These are phyloP conservation scores for Gastrodia elata DNA, from an alignment of 106 monocot genomes.

Conservation along the genomic window DNA sequence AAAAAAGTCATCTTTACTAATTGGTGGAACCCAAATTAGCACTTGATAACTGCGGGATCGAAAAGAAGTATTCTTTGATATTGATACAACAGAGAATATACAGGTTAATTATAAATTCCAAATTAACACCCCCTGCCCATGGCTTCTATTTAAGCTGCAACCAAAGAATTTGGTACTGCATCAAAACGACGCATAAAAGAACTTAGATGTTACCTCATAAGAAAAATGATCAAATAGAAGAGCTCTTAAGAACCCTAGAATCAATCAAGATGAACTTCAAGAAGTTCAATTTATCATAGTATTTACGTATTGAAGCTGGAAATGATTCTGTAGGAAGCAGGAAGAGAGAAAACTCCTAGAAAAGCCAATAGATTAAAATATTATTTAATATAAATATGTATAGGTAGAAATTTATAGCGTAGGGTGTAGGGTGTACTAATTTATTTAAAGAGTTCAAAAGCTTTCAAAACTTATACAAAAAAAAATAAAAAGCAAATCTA, in stretches of 20 bases:
- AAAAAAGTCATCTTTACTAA: neutral
- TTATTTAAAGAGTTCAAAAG: too few relatives aligned
- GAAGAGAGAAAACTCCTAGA: neutral
- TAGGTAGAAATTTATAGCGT: too few relatives aligned
- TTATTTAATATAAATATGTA: too few relatives aligned
- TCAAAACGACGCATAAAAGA: neutral
- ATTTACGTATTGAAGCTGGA: neutral
- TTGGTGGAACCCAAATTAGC: neutral
- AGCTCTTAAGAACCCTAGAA: neutral
- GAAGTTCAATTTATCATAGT: neutral
- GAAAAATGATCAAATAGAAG: neutral
- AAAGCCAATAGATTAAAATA: too few relatives aligned
- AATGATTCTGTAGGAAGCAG: neutral
- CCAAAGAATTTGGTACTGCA: neutral
- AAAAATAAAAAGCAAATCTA: too few relatives aligned
- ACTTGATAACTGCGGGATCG: too few relatives aligned
- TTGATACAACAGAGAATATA: neutral
- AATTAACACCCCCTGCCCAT: neutral
- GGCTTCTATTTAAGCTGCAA: neutral
- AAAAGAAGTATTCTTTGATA: neutral
- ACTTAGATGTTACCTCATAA: neutral
- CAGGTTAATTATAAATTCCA: neutral
- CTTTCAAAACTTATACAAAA: too few relatives aligned
- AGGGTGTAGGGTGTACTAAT: too few relatives aligned
- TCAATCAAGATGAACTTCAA: neutral